phyloP scores from a whole-genome alignment of 164 flowering plant genomes.

The Tetracentron sinense region DNA sequence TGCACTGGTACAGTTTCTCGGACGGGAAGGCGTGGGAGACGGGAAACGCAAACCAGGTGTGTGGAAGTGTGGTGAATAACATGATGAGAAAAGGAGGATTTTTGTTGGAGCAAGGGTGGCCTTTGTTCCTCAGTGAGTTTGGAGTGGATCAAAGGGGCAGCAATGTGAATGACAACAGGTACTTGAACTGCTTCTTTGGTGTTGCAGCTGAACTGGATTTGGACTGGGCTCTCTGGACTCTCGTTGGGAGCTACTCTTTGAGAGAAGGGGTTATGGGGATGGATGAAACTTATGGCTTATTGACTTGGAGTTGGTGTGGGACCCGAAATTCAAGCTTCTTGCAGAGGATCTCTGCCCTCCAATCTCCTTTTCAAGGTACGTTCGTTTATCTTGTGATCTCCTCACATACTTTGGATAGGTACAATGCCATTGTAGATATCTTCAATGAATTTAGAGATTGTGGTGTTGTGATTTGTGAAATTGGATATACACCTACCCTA shows the following conservation, averaged over 20 bases:
- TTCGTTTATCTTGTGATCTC: too few species aligned
- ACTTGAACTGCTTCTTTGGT: slow-evolving; percentile 62
- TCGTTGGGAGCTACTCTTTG: slow-evolving; percentile 69
- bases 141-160: slow-evolving; percentile 69
- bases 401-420: too few species aligned
- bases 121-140: slow-evolving; percentile 76
- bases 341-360: slow-evolving; percentile 45
- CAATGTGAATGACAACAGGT: slow-evolving; percentile 72
- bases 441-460: too few species aligned
- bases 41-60: slow-evolving; percentile 63
- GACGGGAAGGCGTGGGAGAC: slow-evolving; percentile 53
- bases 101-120: slow-evolving; percentile 58
- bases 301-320: slow-evolving; percentile 52
- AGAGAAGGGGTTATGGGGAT: slow-evolving; percentile 59
- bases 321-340: slow-evolving; percentile 49
- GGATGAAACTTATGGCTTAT: slow-evolving; percentile 59
- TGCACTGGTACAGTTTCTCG: slow-evolving; percentile 71
- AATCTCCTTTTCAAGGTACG: slow-evolving; percentile 65
- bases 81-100: slow-evolving; percentile 46
- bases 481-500: too few species aligned
- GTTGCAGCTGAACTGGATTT: slow-evolving; percentile 67
- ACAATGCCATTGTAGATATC: too few species aligned
- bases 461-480: background rate
- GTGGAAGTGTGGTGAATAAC: slow-evolving; percentile 38
- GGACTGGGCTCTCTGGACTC: slow-evolving; percentile 81